These are phyloP conservation scores for Furcasterigmium furcatum DNA, from an alignment of 2,329 filamentous ascomycete genomes.

Conservation along the genomic window DNA sequence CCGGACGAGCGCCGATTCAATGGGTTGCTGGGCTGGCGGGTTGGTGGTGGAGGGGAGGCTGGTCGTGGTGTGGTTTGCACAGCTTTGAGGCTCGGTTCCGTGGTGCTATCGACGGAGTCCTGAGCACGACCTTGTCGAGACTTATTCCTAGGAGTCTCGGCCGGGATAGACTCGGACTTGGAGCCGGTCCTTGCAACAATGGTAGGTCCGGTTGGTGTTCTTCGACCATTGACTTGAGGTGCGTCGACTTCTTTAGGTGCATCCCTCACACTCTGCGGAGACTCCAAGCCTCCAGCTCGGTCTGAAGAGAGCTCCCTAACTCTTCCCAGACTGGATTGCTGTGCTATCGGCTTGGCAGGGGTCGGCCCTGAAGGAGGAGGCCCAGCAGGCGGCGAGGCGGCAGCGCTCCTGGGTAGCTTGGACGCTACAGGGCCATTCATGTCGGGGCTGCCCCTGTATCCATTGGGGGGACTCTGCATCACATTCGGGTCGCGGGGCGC, in stretches of 20 bases:
- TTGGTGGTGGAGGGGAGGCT: constrained; percentile 56
- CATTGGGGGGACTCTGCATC: constrained; percentile 36
- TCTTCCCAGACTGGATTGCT: constrained; percentile 36
- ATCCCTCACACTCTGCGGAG: constrained; percentile 36
- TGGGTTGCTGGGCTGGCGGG: constrained; percentile 54
- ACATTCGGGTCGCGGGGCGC: constrained; percentile 26
- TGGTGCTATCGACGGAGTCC: constrained; percentile 65
- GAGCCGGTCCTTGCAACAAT: constrained; percentile 26
- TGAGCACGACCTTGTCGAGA: constrained; percentile 48
- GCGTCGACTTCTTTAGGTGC: constrained; percentile 43
- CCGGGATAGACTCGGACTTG: constrained; percentile 28
- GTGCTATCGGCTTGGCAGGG: constrained; percentile 41
- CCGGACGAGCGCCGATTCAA: constrained; percentile 58
- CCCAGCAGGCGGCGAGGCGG: constrained; percentile 29
- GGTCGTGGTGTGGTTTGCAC: constrained; percentile 31
- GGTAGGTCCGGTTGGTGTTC: constrained; percentile 49
- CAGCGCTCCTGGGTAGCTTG: constrained; percentile 36
- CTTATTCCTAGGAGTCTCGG: constrained; percentile 27
- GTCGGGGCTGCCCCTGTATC: constrained; percentile 35
- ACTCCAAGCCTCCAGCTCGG: constrained; percentile 29
- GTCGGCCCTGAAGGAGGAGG: constrained; percentile 54
- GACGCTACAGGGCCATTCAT: constrained; percentile 27
- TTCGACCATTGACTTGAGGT: constrained; percentile 55
- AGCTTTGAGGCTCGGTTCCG: constrained; percentile 49
- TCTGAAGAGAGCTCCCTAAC: constrained; percentile 48